phyloP scores from a whole-genome alignment of 257 asterid genomes.

The Solanum pinnatisectum region DNA sequence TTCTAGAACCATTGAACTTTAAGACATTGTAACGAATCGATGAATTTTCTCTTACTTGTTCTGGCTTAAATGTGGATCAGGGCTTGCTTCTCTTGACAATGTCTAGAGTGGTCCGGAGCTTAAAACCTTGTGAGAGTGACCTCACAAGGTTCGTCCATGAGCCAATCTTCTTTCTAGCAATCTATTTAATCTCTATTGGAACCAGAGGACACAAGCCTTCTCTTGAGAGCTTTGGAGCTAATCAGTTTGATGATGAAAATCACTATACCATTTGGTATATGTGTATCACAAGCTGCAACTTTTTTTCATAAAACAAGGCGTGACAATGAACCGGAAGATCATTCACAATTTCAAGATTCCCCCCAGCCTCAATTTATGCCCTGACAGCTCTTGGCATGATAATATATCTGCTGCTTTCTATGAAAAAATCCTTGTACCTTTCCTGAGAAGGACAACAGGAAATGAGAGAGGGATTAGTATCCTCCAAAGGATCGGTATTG shows the following conservation, averaged over 20 bases:
- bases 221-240: conserved; percentile 91
- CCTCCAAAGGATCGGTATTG: conserved; percentile 66
- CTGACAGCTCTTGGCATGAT: conserved; percentile 67
- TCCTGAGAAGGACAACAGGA: conserved; percentile 37
- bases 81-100: conserved; percentile 66
- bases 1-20: neutral
- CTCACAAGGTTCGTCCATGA: conserved; percentile 34
- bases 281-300: conserved; percentile 42
- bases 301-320: conserved; percentile 56
- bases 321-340: conserved; percentile 23
- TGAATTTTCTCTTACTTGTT: neutral
- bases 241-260: conserved; percentile 85
- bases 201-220: conserved; percentile 91
- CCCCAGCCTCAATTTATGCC: conserved; percentile 62
- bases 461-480: conserved; percentile 54
- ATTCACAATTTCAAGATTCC: conserved; percentile 34
- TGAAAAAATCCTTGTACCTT: conserved; percentile 59
- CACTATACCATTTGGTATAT: conserved; percentile 47
- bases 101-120: conserved; percentile 45
- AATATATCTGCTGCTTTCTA: conserved; percentile 34
- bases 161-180: conserved; percentile 52
- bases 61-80: conserved; percentile 15
- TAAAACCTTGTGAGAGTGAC: conserved; percentile 37
- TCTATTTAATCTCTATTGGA: conserved; percentile 67
- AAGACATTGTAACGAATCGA: neutral